Base-by-base conservation (phyloP, 768 basidiomycete genomes). In the Paxillus involutus region DNA sequence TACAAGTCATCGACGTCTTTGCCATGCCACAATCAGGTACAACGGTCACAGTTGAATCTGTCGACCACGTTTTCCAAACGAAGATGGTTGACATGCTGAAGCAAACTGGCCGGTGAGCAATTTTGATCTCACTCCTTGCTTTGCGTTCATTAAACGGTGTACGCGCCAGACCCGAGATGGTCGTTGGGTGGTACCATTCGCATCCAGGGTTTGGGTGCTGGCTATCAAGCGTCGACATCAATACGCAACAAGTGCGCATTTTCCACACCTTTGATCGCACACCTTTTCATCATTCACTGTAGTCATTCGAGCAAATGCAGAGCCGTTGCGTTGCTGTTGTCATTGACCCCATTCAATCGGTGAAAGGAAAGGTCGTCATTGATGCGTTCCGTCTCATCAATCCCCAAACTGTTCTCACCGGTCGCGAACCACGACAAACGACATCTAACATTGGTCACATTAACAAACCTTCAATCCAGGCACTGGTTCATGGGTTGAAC, bases 171-270 rank as follows among this genome's bases (percentile, higher is more conserved):
- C 91, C 96, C 32, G 97, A 98, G 77, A 91, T 89, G 86, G 97
- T 98, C 6, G 97, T 99, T 1, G 97, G 97, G 4, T 99, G 97
- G 97, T 99, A 99, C 67, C 97, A 99, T 73, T 98, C 97, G 37
- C 97, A 99, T 78, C 97, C 97, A 51, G 97, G 97, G 36, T 99
- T 98, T 73, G 97, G 97, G 5, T 99, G 97, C 71, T 99, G 97
- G 97, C 77, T 99, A 39, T 98, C 95, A 44, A 94, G 93, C 63
- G 96, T 98, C 19, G 97, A 99, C 75, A 94, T 98, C 68, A 97
- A 98, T 73, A 99, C 97, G 4, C 97, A 99, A 66, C 97, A 98
- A 78, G 95, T 89, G 51, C 56, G 75, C 66, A 46, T 26, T 52
- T 36, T 58, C 24, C 37, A 44, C 40, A 19, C 17, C 46, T 45